Evolutionary conservation across 305 asterid genomes (phyloP).

Genomic region (Solanum hybrid): DNA sequence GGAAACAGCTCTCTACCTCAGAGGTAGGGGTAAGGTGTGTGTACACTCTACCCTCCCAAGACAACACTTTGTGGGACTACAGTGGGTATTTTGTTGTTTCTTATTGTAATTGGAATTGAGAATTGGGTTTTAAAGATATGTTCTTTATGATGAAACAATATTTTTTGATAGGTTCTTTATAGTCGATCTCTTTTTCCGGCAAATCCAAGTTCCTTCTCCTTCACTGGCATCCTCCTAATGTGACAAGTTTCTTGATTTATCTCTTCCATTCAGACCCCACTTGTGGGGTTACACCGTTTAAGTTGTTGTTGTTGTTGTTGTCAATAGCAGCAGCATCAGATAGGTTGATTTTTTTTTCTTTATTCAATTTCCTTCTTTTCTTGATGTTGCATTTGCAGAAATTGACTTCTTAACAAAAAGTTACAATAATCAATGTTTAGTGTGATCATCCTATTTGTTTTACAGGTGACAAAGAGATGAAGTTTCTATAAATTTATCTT

Average conservation of each 20-base stretch:
- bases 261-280: not conserved
- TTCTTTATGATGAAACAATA: not conserved
- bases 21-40: not conserved
- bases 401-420: not conserved
- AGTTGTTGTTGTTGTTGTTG: not conserved
- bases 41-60: not conserved
- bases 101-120: not conserved
- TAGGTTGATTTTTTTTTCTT: not conserved
- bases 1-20: not conserved
- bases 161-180: not conserved
- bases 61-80: not conserved
- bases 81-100: not conserved
- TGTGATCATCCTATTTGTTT: not conserved
- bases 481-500: slow-evolving; percentile 7
- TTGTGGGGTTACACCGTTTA: not conserved
- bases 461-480: not conserved
- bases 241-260: not conserved
- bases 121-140: not conserved
- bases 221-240: not conserved
- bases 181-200: not conserved
- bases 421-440: not conserved
- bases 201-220: not conserved
- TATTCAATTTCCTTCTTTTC: not conserved
- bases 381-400: not conserved
- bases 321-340: not conserved